Conservation (phyloP, 108 stramenopile species). For the Fragilariopsis cylindrus region DNA sequence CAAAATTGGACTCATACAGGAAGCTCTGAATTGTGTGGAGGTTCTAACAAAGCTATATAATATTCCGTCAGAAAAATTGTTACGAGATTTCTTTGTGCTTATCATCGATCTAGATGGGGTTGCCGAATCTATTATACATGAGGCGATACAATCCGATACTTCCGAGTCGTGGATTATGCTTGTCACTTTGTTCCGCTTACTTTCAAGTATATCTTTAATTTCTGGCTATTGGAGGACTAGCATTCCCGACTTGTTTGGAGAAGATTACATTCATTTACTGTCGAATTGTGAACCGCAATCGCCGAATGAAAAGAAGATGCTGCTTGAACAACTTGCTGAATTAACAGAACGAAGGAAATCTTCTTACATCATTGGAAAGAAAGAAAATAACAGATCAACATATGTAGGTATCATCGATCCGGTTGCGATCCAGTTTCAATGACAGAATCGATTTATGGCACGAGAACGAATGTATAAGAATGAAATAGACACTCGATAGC, state of each 20-base stretch:
- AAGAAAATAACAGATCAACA: not conserved
- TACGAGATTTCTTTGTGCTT: constrained; percentile 12
- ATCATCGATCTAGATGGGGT: not conserved
- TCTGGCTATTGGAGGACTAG: constrained; percentile 9
- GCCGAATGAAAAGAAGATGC: not conserved
- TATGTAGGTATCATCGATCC: constrained; percentile 1
- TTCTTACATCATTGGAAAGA: no score
- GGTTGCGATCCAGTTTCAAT: not conserved
- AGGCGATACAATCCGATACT: not conserved
- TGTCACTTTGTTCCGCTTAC: not conserved
- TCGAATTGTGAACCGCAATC: not conserved
- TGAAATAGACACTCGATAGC: constrained; percentile 4
- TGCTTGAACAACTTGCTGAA: no score
- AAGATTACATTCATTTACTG: not conserved
- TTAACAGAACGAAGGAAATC: no score
- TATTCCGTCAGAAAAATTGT: constrained; percentile 9
- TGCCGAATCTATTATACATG: not conserved
- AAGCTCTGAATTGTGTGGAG: constrained; percentile 2
- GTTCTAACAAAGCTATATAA: not conserved
- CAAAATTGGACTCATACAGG: not conserved
- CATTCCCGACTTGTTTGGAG: not conserved
- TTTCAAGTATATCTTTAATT: not conserved
- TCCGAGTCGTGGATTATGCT: not conserved
- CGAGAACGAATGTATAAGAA: not conserved
- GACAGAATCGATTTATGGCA: not conserved